Evolutionary conservation across 768 basidiomycete species (phyloP).

Genomic region (Suillus ampliporus): DNA sequence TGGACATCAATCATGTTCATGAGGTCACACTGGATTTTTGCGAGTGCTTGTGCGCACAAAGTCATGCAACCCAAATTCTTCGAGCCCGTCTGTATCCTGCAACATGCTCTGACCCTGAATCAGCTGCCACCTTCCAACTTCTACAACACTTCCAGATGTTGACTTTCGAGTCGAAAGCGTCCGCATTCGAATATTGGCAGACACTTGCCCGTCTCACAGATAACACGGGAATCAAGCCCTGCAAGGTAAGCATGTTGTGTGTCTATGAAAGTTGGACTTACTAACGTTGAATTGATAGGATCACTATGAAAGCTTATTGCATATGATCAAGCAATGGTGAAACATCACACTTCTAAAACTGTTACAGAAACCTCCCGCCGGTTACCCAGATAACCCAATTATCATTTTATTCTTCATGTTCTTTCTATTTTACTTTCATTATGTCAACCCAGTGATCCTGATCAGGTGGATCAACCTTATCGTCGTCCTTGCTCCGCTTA

Average conservation of each 20-base stretch:
- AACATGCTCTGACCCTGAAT: conserved; percentile 3
- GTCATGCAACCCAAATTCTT: too few species aligned
- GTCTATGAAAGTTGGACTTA: too few species aligned
- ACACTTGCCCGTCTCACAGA: conserved; percentile 28
- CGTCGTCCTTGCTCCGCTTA: too few species aligned
- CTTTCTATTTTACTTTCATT: too few species aligned
- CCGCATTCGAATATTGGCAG: conserved; percentile 34
- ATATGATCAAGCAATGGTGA: background rate
- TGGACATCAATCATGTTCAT: conserved; percentile 31
- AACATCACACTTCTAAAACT: background rate
- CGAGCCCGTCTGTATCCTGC: too few species aligned
- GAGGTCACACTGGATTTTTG: conserved; percentile 21
- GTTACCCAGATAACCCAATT: too few species aligned
- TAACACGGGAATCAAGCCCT: conserved; percentile 27
- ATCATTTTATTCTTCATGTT: too few species aligned
- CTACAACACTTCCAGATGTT: conserved; percentile 34
- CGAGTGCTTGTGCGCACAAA: conserved; percentile 15
- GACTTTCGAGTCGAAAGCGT: conserved; percentile 34
- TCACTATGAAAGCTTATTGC: background rate
- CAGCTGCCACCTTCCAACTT: conserved; percentile 10
- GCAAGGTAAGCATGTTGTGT: conserved; percentile 20
- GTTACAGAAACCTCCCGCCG: too few species aligned
- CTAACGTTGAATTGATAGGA: background rate
- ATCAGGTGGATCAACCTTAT: too few species aligned
- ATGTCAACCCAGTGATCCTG: too few species aligned